Base-by-base conservation (phyloP, 1,284 basidiomycete genomes). In the Rhodotorula sp. region DNA sequence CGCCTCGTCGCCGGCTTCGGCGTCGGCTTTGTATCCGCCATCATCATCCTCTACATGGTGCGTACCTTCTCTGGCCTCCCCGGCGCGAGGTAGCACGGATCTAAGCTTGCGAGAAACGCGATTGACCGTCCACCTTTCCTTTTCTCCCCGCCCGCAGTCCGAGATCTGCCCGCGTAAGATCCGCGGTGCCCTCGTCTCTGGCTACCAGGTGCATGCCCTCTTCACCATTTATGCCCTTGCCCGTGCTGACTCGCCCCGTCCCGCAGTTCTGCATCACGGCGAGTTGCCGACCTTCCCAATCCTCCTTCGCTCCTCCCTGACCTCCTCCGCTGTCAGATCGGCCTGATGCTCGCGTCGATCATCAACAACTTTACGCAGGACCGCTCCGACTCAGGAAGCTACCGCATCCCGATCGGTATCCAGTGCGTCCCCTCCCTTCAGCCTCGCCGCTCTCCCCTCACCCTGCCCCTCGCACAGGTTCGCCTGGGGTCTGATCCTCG, bases 401-500 rank as follows among this genome's bases (percentile, higher is more conserved):
- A 78, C 75, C 73, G 77, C 63, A 78, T 79, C 41, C 79, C 79
- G 32, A 79, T 79, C 55, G 87, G 87, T 1, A 82, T 90, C 53
- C 89, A 91, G 78, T 59, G 41, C 57, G 56, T 58, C 37, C 17
- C 7, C 7, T 44, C n/a, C 25, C 46, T 48, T 41, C 39, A n/a
- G n/a, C n/a, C 44, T 44, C 44, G 15, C 17, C 6, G 13, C 44
- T 44, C 44, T 44, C 17, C 15, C 44, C 6, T 3, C 21, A n/a
- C 7, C 44, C 10, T 12, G 44, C 3, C 3, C 44, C 22, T 19
- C 27, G 12, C 29, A 32, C 44, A 60, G 48, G 78, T 87, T 88
- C 61, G 39, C n/a, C 1, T 62, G 61, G 90, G 62, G 88, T 88
- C 69, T 87, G 12, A 81, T 89, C 55, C 87, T 90, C 60, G 72